Percentiles rank a stretch among this genome's conserved stretches.
These are phyloP conservation scores for Trichoderma polysporum DNA, from an alignment of 2,329 filamentous ascomycete species.

Conservation along the genomic window DNA sequence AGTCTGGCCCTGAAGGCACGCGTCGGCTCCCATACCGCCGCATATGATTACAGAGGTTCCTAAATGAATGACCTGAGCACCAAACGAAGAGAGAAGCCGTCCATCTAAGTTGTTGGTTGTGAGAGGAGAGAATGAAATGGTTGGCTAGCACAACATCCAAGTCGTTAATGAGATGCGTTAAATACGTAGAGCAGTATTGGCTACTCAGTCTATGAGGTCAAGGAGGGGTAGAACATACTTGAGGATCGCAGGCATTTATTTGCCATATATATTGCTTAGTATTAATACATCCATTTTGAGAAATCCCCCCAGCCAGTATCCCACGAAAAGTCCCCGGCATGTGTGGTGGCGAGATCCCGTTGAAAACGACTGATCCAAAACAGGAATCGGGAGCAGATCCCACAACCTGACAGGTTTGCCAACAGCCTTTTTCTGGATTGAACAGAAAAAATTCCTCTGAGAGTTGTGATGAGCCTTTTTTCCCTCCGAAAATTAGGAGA, in stretches of 20 bases:
- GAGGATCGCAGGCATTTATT: slow-evolving; percentile 42
- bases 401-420: slow-evolving; percentile 43
- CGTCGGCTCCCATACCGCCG: slow-evolving; percentile 35
- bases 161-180: not conserved
- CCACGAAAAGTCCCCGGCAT: slow-evolving; percentile 49
- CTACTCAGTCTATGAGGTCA: not conserved
- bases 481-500: slow-evolving; percentile 63
- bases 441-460: slow-evolving; percentile 57
- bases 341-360: slow-evolving; percentile 25
- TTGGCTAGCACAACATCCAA: slow-evolving; percentile 25
- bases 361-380: slow-evolving; percentile 46
- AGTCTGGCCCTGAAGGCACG: slow-evolving; percentile 32
- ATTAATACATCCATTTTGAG: slow-evolving; percentile 60
- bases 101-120: not conserved
- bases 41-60: slow-evolving; percentile 30
- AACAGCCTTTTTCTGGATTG: slow-evolving; percentile 43
- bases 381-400: slow-evolving; percentile 38
- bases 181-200: not conserved
- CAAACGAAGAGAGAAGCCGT: slow-evolving; percentile 33
- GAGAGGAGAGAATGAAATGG: slow-evolving; percentile 29
- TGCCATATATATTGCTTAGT: slow-evolving; percentile 66
- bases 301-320: slow-evolving; percentile 71
- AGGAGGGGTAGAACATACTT: slow-evolving; percentile 34
- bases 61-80: slow-evolving; percentile 31
- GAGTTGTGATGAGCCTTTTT: slow-evolving; percentile 47